Evolutionary conservation across 1,139 yeast species (phyloP).

Genomic region (Debaryomyces psychrophilus): DNA sequence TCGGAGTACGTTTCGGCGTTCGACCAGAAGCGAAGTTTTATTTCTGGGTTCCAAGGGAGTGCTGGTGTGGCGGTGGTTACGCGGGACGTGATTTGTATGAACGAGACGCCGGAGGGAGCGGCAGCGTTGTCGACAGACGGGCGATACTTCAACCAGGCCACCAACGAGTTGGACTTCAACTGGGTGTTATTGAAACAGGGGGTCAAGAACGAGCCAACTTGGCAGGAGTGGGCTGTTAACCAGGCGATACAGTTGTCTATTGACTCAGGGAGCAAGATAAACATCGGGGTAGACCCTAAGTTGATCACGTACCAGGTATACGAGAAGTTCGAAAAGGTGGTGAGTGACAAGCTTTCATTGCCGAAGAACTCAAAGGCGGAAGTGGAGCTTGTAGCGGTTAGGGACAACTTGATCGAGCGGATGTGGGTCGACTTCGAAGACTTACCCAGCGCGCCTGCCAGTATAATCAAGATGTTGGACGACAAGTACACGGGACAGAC

Average conservation of each 20-base stretch:
- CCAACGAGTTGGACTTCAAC: constrained; percentile 81
- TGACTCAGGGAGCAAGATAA: constrained; percentile 45
- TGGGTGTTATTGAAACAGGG: constrained; percentile 89
- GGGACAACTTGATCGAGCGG: constrained; percentile 69
- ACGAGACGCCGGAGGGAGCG: constrained; percentile 60
- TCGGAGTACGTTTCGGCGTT: constrained; percentile 81
- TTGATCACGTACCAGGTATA: constrained; percentile 56
- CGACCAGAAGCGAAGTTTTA: constrained; percentile 84
- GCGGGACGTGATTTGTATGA: constrained; percentile 63
- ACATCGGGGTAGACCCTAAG: constrained; percentile 61
- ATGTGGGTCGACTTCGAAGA: constrained; percentile 68
- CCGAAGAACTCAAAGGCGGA: constrained; percentile 36
- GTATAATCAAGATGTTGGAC: constrained; percentile 49
- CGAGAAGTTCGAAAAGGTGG: constrained; percentile 29
- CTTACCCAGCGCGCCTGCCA: constrained; percentile 49
- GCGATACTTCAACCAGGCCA: constrained; percentile 89
- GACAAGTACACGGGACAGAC: constrained; percentile 52
- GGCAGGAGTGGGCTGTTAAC: constrained; percentile 84
- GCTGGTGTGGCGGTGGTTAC: constrained; percentile 94
- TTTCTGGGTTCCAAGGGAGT: constrained; percentile 90
- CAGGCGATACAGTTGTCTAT: constrained; percentile 59
- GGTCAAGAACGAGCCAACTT: constrained; percentile 67
- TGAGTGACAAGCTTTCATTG: constrained; percentile 25
- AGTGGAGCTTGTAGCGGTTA: constrained; percentile 64
- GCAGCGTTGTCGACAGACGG: constrained; percentile 94